phyloP scores from a whole-genome alignment of 2,329 filamentous ascomycete species.

The Apiospora malaysiana region DNA sequence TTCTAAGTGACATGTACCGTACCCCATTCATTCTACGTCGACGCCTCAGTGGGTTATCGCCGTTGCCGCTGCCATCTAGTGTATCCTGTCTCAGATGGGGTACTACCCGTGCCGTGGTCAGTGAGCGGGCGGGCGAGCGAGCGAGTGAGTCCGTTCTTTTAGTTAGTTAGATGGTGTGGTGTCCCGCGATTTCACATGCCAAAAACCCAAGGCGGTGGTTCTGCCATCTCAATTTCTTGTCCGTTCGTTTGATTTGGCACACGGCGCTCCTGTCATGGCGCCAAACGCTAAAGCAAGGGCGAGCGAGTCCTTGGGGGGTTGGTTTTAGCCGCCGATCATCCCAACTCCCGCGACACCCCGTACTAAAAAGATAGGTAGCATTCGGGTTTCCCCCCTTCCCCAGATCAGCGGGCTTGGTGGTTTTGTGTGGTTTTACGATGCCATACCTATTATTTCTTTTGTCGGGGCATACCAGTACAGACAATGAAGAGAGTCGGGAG shows the following conservation, averaged over 20 bases:
- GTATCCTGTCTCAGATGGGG: neutral
- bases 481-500: too few species aligned
- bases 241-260: neutral
- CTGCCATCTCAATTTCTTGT: slow-evolving; percentile 11
- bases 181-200: slow-evolving; percentile 23
- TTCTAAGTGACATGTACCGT: neutral
- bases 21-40: neutral
- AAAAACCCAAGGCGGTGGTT: slow-evolving; percentile 14
- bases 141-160: neutral
- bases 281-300: too few species aligned
- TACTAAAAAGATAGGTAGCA: neutral
- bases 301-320: too few species aligned
- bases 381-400: neutral
- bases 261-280: too few species aligned
- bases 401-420: neutral
- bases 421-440: neutral
- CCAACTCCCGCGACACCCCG: neutral
- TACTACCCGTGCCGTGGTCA: neutral
- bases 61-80: slow-evolving; percentile 14
- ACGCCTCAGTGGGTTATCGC: neutral
- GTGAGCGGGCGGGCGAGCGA: too few species aligned
- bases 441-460: too few species aligned
- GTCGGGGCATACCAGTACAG: too few species aligned
- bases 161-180: too few species aligned
- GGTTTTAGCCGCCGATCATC: slow-evolving; percentile 12